Percentiles rank a stretch among this genome's conserved stretches.
Conservation (phyloP, 495 filamentous ascomycete genomes). For the Echria macrotheca region DNA sequence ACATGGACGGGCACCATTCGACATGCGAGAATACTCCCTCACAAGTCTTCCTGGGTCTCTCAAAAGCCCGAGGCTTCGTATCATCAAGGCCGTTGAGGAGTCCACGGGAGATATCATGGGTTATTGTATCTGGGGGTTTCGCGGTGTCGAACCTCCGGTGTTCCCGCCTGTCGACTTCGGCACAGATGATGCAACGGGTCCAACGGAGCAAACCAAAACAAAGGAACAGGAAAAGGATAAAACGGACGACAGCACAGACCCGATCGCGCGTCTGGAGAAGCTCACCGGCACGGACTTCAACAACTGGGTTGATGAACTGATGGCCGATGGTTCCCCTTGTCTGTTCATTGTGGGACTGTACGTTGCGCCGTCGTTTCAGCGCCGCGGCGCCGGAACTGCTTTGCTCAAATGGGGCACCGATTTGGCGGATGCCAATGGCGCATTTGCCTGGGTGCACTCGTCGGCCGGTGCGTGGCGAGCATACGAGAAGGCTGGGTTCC, state of each 20-base stretch:
- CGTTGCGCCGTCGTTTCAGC: conserved; percentile 5
- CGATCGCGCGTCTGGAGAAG: conserved; percentile 1
- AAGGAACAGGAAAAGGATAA: neutral
- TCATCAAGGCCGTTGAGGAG: conserved; percentile 8
- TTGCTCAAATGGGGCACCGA: conserved; percentile 8
- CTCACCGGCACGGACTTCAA: neutral
- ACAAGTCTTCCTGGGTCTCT: neutral
- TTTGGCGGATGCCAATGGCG: neutral
- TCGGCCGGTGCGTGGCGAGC: conserved; percentile 1
- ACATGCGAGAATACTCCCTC: conserved; percentile 4
- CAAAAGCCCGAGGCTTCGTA: neutral
- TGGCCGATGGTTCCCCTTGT: neutral
- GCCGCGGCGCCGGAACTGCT: conserved; percentile 6
- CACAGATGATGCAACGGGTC: neutral
- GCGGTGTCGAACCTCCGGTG: conserved; percentile 2
- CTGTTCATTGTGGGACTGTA: conserved; percentile 5
- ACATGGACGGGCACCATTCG: conserved; percentile 5
- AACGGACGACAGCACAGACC: neutral
- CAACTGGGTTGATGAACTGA: neutral
- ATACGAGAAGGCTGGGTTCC: conserved; percentile 8
- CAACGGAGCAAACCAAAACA: neutral
- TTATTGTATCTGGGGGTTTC: conserved; percentile 10
- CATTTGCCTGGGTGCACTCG: conserved; percentile 11
- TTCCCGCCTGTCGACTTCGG: neutral
- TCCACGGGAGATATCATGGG: conserved; percentile 9